Percentiles rank a stretch among this genome's conserved stretches.
Conservation (phyloP, 495 filamentous ascomycete genomes). For the Aspergillus kassunensis region DNA sequence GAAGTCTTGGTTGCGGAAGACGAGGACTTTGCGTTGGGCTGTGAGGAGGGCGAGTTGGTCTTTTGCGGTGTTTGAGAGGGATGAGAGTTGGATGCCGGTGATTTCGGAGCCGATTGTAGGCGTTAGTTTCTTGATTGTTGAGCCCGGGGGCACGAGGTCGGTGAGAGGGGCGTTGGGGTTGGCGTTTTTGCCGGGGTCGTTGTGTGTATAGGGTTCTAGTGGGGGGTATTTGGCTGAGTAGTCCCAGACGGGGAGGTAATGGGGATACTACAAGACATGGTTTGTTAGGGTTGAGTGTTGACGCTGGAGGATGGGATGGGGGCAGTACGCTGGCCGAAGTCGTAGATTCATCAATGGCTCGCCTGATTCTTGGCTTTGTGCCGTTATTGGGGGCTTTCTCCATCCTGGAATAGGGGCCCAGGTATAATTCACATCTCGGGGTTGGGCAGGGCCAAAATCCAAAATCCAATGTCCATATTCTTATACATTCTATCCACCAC, state of each 20-base stretch:
- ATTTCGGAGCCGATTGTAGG: slow-evolving; percentile 56
- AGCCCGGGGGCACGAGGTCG: slow-evolving; percentile 44
- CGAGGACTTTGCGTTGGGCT: slow-evolving; percentile 54
- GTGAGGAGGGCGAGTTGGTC: slow-evolving; percentile 55
- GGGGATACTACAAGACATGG: slow-evolving; percentile 49
- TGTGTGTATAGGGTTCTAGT: slow-evolving; percentile 38
- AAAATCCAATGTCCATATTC: too few species aligned
- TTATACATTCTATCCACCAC: too few species aligned
- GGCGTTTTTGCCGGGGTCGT: slow-evolving; percentile 46
- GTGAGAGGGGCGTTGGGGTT: slow-evolving; percentile 43
- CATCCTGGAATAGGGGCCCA: too few species aligned
- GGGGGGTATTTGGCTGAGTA: slow-evolving; percentile 39
- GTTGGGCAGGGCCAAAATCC: too few species aligned
- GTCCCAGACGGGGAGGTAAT: slow-evolving; percentile 76
- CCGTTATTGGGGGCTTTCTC: too few species aligned
- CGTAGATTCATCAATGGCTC: too few species aligned
- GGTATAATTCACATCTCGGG: too few species aligned
- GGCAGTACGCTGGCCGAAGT: too few species aligned
- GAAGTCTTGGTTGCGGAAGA: slow-evolving; percentile 58
- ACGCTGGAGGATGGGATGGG: too few species aligned
- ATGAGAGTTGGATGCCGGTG: slow-evolving; percentile 50
- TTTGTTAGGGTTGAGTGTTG: too few species aligned
- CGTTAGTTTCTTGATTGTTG: slow-evolving; percentile 44
- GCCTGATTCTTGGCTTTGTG: too few species aligned
- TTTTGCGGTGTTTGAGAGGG: slow-evolving; percentile 46